These are phyloP conservation scores for Paracorniculantispora psalliotae DNA, from an alignment of 2,329 filamentous ascomycete genomes.

Conservation along the genomic window DNA sequence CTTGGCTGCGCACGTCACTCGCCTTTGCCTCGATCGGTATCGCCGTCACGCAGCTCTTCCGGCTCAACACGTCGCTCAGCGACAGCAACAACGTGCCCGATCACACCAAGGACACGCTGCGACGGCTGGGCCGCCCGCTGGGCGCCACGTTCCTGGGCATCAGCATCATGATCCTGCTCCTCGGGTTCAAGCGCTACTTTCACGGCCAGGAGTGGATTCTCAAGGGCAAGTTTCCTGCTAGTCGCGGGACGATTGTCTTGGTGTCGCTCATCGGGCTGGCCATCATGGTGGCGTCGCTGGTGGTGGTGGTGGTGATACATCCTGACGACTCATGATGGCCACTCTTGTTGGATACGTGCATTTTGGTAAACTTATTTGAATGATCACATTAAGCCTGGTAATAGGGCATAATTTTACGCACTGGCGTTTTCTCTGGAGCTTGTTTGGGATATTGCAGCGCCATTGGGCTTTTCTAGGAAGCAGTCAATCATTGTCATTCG, in stretches of 20 bases:
- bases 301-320: conserved; percentile 55
- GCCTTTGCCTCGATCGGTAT: conserved; percentile 80
- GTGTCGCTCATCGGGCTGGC: conserved; percentile 61
- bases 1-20: conserved; percentile 77
- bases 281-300: conserved; percentile 56
- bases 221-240: conserved; percentile 73
- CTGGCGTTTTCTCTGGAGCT: not conserved
- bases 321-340: conserved; percentile 17
- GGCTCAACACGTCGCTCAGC: conserved; percentile 64
- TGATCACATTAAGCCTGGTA: not conserved
- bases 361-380: not conserved
- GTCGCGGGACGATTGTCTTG: conserved; percentile 67
- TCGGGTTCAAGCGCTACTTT: conserved; percentile 76
- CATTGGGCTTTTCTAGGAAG: too few relatives aligned
- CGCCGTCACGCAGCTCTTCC: conserved; percentile 78
- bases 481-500: too few relatives aligned
- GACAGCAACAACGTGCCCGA: conserved; percentile 28
- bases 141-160: conserved; percentile 74
- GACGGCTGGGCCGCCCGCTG: conserved; percentile 65
- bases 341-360: not conserved
- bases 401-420: not conserved
- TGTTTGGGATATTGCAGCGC: not conserved
- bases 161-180: conserved; percentile 66
- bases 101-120: conserved; percentile 37
- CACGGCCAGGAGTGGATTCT: conserved; percentile 77